These are phyloP conservation scores for Diversispora epigaea DNA, from an alignment of 192 early-diverging fungal genomes.

Conservation along the genomic window DNA sequence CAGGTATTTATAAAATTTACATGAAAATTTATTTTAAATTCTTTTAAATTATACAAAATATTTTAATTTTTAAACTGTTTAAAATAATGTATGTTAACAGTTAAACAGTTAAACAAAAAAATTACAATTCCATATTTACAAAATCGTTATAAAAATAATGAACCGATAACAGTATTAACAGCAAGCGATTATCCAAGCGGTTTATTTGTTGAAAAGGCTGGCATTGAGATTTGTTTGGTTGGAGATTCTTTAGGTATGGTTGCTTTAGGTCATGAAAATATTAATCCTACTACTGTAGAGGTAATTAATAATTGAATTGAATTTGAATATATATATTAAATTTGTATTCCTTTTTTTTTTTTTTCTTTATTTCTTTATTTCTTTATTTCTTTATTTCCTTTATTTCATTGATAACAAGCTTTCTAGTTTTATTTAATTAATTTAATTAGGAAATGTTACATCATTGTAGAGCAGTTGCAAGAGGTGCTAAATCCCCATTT, in stretches of 20 bases:
- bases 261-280: slow-evolving; percentile 82
- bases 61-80: no score
- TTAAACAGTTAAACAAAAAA: slow-evolving; percentile 46
- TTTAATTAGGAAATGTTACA: slow-evolving; percentile 85
- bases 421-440: neutral
- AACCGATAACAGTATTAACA: slow-evolving; percentile 92
- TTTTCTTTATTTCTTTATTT: slow-evolving; percentile 5
- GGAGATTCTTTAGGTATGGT: slow-evolving; percentile 99
- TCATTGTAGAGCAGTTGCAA: slow-evolving; percentile 85
- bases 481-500: slow-evolving; percentile 77
- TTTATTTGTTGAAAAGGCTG: slow-evolving; percentile 76
- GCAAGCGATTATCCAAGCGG: slow-evolving; percentile 96
- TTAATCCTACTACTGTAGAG: slow-evolving; percentile 84
- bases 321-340: neutral
- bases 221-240: slow-evolving; percentile 86
- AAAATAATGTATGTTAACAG: no score
- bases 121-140: slow-evolving; percentile 83
- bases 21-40: no score
- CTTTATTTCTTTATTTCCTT: neutral
- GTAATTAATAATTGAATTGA: slow-evolving; percentile 43
- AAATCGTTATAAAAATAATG: slow-evolving; percentile 66
- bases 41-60: no score
- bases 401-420: neutral
- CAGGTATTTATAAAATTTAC: no score
- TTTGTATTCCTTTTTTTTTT: neutral